Conservation (phyloP, 1,284 basidiomycete genomes). For the Ceraceosorus guamensis region DNA sequence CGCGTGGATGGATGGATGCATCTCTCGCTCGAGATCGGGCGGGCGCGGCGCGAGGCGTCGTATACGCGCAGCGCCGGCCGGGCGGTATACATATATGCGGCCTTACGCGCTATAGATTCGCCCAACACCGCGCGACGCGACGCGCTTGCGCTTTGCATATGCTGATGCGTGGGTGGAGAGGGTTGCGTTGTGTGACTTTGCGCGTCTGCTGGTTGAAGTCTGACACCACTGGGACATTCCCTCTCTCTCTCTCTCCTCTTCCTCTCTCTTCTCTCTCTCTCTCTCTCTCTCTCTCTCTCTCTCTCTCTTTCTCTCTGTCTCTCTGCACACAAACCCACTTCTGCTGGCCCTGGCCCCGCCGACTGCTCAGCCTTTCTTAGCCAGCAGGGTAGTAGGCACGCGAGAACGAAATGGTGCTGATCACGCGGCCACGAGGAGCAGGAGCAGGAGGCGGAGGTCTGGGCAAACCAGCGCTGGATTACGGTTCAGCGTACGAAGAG, state of each 20-base stretch:
- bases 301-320: constrained; percentile 53
- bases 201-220: constrained; percentile 6
- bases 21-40: no score
- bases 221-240: constrained; percentile 15
- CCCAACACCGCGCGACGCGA: no score
- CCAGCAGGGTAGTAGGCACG: not conserved
- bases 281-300: constrained; percentile 57
- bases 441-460: no score
- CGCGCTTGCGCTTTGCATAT: no score
- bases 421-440: constrained; percentile 23
- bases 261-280: constrained; percentile 27
- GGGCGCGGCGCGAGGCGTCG: no score
- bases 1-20: no score
- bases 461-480: no score
- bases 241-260: constrained; percentile 31
- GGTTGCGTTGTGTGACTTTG: no score
- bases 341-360: not conserved
- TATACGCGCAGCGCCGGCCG: no score
- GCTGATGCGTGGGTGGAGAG: no score
- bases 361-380: not conserved
- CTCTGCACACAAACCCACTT: constrained; percentile 16
- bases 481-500: constrained; percentile 36
- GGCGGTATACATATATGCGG: no score
- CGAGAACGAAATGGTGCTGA: constrained; percentile 13
- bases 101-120: no score